These are phyloP conservation scores for Corrigiola litoralis DNA, from an alignment of 179 eudicot genomes.

Conservation along the genomic window DNA sequence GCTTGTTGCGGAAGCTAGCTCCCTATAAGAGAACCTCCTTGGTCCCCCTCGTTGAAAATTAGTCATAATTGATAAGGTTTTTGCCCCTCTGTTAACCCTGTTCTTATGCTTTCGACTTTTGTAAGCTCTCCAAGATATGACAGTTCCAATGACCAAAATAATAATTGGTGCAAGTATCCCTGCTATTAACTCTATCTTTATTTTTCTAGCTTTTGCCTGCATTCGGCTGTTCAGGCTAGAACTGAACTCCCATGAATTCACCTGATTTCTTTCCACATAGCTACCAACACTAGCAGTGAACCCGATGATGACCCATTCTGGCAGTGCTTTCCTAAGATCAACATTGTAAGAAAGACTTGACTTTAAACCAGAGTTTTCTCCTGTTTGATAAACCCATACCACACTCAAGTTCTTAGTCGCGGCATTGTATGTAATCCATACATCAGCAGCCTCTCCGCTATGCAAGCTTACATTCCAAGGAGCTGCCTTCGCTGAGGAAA, in stretches of 20 bases:
- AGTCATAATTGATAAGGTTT: constrained; percentile 30
- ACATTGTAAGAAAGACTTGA: constrained; percentile 34
- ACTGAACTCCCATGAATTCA: constrained; percentile 38
- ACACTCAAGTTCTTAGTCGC: constrained; percentile 37
- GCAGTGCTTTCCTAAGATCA: constrained; percentile 29
- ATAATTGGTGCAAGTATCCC: constrained; percentile 18
- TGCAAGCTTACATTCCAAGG: constrained; percentile 47
- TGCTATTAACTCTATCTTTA: not conserved
- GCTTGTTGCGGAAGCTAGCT: constrained; percentile 33
- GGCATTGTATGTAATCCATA: constrained; percentile 37
- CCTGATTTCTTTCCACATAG: constrained; percentile 17
- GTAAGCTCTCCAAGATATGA: not conserved
- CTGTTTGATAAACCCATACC: constrained; percentile 26
- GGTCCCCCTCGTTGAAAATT: constrained; percentile 52
- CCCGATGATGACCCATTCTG: constrained; percentile 34
- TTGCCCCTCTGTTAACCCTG: constrained; percentile 11
- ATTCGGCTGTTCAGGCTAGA: constrained; percentile 35
- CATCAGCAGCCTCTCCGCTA: constrained; percentile 34
- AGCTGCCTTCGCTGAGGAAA: constrained; percentile 17
- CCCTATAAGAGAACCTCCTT: constrained; percentile 32
- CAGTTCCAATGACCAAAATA: not conserved
- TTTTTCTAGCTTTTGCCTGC: constrained; percentile 4
- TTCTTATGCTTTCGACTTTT: not conserved
- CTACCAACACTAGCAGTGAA: constrained; percentile 35
- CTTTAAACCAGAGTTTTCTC: constrained; percentile 1